Conservation (phyloP, 345 rosid species). For the Trapa incisa region DNA sequence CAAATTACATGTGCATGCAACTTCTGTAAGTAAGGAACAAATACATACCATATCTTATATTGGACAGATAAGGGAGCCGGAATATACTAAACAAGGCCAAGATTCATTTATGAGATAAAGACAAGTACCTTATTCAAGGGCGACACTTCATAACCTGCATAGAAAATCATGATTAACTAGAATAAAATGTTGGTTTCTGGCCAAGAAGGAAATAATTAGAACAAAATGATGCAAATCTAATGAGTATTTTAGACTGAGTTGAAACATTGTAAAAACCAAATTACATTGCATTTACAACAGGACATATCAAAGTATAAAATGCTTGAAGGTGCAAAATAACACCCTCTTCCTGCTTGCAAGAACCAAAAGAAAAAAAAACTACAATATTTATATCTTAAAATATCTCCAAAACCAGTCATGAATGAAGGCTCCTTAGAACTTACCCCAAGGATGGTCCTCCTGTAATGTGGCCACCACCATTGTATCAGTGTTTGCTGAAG, state of each 20-base stretch:
- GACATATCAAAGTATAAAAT: not conserved
- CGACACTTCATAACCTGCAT: slow-evolving; percentile 43
- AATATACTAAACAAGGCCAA: not conserved
- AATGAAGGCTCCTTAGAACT: not conserved
- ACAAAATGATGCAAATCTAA: not conserved
- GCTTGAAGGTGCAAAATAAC: not conserved
- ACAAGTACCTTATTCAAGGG: slow-evolving; percentile 38
- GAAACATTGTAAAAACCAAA: not conserved
- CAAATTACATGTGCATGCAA: not conserved
- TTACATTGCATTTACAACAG: not conserved
- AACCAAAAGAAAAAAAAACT: too few relatives aligned
- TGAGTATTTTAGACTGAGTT: not conserved
- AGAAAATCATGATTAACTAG: not conserved
- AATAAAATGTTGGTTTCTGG: not conserved
- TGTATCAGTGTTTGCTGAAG: slow-evolving; percentile 59
- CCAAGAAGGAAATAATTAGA: not conserved
- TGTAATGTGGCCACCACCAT: slow-evolving; percentile 52
- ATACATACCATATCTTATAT: not conserved
- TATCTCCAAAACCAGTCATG: not conserved
- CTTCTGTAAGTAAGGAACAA: not conserved
- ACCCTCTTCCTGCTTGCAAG: too few relatives aligned
- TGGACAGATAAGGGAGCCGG: not conserved
- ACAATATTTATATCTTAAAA: too few relatives aligned
- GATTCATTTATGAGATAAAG: not conserved
- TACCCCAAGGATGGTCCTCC: slow-evolving; percentile 36